Base-by-base conservation (phyloP, 192 early-diverging fungal species). In the Pecoramyces ruminantium region DNA sequence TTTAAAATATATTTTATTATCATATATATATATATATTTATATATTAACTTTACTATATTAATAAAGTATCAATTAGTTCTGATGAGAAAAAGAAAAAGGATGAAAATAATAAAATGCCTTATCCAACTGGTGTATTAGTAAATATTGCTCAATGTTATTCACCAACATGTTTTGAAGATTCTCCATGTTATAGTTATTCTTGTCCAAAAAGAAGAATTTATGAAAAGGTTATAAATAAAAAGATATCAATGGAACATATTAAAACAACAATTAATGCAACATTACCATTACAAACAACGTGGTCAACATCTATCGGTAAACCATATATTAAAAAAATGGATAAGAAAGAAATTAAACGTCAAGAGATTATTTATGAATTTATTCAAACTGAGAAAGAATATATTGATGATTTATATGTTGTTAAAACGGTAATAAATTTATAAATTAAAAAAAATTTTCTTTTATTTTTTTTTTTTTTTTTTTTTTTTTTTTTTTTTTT, bases 281-380 rank as follows among this genome's bases (percentile, higher is more conserved):
- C 21, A 11, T n/a, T 67, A 25, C 25, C 51, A 67, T 67, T 67
- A 16, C 51, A 67, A n/a, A 67, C 51, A 9, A 67, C 51, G 0
- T 67, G 51, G 51, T 67, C 51, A 1, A 67, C 51, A 21, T 67
- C 51, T 11, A 67, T 67, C 9, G 51, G 51, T 67, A 77, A 79
- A 79, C 38, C 30, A 0, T 79, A 78, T 30, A 11, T 80, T 11
- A 78, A 39, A 11, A 79, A 80, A n/a, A 80, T 96, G 11, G 92
- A 92, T 21, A 86, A 90, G 58, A 81, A 88, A 38, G 96, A 99
- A 83, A 89, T 92, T 79, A 94, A 95, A 82, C 90, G 96, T 0
- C 97, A 99, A 83, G 96, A 99, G 85, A 89, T 91, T 38, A 94
- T 99, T 83, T 97, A 92, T 83, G 97, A 99, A 86, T 81, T 97